Base-by-base conservation (phyloP, 192 early-diverging fungal genomes). In the Entomortierella parvispora region DNA sequence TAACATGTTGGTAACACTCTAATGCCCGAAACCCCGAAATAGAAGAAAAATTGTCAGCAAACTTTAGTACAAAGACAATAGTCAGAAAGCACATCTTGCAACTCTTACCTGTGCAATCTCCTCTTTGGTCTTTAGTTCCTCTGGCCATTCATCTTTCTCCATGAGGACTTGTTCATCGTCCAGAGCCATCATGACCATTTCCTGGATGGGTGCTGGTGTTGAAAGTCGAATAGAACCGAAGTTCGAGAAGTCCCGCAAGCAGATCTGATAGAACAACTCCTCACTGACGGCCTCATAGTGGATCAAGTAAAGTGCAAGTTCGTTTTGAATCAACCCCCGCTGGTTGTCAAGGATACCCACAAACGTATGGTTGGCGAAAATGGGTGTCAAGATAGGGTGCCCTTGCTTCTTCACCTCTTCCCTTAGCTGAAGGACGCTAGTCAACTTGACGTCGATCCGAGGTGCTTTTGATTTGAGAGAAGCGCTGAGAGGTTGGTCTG, bases 261-360 rank as follows among this genome's bases (percentile, higher is more conserved):
- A 81, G 2, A 95, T 82, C 70, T 99, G 96, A 81, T 97, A 96
- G 68, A 99, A 95, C 31, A 99, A 81, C 50, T 95, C 92, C 59
- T 90, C 90, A 74, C 93, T 94, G 45, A 91, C 62, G 31, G 87
- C 85, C 62, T 88, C 83, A 67, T 90, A 94, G 54, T 99, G 89
- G 7, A 96, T 76, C 83, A 97, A 81, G 65, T 92, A 98, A 4
- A 99, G 77, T 52, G 89, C 89, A 7, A 93, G 91, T 62, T 94
- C 87, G 82, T 96, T 84, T 69, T 99, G 97, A 45, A 99, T 85
- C 42, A 97, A 81, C 8, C 93, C 96, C 20, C 71, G 65, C 18
- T 69, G 71, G 58, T 95, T 89, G 66, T 97, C 93, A 10, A 97
- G 88, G 70, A 87, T 88, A 22, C 97, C 96, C 22, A 99, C 94